Percentiles rank a stretch among this genome's conserved stretches.
These are phyloP conservation scores for Hamigera avellanea DNA, from an alignment of 495 filamentous ascomycete genomes.

Conservation along the genomic window DNA sequence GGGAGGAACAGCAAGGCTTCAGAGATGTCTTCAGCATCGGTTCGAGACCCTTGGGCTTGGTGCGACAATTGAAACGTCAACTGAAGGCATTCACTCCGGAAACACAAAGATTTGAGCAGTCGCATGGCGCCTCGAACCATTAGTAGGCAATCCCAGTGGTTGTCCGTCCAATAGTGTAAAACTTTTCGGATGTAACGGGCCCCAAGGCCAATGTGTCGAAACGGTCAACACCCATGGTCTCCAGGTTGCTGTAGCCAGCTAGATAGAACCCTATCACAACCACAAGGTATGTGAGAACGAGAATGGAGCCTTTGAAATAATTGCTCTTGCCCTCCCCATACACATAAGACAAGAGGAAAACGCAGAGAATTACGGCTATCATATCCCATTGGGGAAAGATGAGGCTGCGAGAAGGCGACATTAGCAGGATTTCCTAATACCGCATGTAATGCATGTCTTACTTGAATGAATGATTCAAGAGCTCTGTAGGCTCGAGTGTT, in stretches of 20 bases:
- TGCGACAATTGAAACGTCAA: no score
- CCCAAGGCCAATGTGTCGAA: constrained; percentile 57
- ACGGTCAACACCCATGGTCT: constrained; percentile 48
- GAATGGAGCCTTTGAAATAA: constrained; percentile 71
- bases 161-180: constrained; percentile 28
- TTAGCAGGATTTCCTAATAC: no score
- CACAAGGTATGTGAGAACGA: constrained; percentile 87
- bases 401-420: constrained; percentile 38
- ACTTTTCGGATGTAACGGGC: constrained; percentile 17
- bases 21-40: no score
- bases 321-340: constrained; percentile 90
- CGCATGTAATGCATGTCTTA: constrained; percentile 16
- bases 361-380: constrained; percentile 93
- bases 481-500: constrained; percentile 41
- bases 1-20: no score
- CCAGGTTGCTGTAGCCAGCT: constrained; percentile 57
- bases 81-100: no score
- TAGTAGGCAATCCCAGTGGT: constrained; percentile 21
- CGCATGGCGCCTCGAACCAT: no score
- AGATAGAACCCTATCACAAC: constrained; percentile 89
- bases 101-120: no score
- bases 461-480: constrained; percentile 72
- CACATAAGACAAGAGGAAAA: constrained; percentile 94
- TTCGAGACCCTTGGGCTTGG: no score
- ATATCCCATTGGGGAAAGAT: constrained; percentile 99